Conservation (phyloP, 257 asterid genomes). For the Thymus quinquecostatus region DNA sequence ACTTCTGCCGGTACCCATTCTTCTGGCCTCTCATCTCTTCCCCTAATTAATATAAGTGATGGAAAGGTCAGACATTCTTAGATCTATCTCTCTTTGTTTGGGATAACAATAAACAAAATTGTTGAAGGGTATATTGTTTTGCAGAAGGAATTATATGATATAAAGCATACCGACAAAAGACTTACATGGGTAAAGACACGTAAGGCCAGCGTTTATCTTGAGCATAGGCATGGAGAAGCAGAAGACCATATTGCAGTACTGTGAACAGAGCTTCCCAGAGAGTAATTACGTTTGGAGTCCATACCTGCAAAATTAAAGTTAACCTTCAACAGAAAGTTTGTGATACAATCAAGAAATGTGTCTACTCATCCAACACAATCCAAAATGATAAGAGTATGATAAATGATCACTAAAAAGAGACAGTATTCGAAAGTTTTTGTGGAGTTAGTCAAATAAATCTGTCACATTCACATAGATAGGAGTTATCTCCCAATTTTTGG, state of each 20-base stretch:
- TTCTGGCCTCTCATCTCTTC: slow-evolving; percentile 80
- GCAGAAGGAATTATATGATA: neutral
- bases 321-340: neutral
- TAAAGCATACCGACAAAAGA: slow-evolving; percentile 4
- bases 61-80: neutral
- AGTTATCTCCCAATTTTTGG: slow-evolving; percentile 9
- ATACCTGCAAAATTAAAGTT: slow-evolving; percentile 50
- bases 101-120: neutral
- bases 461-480: neutral
- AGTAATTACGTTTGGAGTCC: slow-evolving; percentile 89
- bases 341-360: neutral
- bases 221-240: slow-evolving; percentile 91
- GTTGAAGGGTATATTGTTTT: neutral
- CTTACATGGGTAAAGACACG: slow-evolving; percentile 91
- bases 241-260: slow-evolving; percentile 78
- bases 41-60: slow-evolving; percentile 44
- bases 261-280: slow-evolving; percentile 85
- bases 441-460: slow-evolving; percentile 11
- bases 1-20: slow-evolving; percentile 89
- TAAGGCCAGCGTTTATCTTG: slow-evolving; percentile 97
- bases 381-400: neutral
- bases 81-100: no score
- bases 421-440: neutral
- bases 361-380: neutral
- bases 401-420: slow-evolving; percentile 3